These are phyloP conservation scores for Coelastrella sp. DNA, from an alignment of 139 green algal genomes.

Conservation along the genomic window DNA sequence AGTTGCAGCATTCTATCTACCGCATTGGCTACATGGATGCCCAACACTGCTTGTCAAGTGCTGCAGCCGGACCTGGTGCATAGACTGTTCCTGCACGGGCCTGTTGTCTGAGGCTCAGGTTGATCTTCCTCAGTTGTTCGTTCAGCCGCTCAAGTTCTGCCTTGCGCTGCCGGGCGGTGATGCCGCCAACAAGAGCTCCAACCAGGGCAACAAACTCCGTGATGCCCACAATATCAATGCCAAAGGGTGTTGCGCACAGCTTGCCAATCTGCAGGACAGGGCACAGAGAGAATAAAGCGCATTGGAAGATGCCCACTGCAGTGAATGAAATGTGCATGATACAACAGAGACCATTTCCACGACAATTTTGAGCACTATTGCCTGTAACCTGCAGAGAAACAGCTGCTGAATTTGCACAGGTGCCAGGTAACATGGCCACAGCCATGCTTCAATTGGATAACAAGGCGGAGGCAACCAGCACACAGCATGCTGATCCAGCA, in stretches of 20 bases:
- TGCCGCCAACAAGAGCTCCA: conserved; percentile 75
- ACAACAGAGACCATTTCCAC: too few relatives aligned
- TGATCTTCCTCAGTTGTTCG: conserved; percentile 93
- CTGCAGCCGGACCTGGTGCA: conserved; percentile 59
- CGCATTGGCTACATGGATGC: not conserved
- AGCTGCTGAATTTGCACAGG: too few relatives aligned
- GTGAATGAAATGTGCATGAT: too few relatives aligned
- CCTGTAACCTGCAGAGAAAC: too few relatives aligned
- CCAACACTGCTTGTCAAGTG: not conserved
- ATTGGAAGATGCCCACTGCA: too few relatives aligned
- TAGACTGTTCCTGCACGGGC: conserved; percentile 88
- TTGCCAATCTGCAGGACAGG: conserved; percentile 62
- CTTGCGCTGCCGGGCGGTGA: conserved; percentile 86
- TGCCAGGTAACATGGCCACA: too few relatives aligned
- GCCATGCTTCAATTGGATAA: too few relatives aligned
- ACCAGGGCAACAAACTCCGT: conserved; percentile 90
- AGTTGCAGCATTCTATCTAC: too few relatives aligned
- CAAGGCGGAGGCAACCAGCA: not conserved
- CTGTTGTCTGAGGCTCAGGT: conserved; percentile 90
- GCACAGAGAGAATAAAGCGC: not conserved
- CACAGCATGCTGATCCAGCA: too few relatives aligned
- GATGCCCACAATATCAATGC: conserved; percentile 97
- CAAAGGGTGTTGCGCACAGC: conserved; percentile 96
- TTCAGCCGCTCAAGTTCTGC: conserved; percentile 91
- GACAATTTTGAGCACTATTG: too few relatives aligned